Percentiles rank a stretch among this genome's conserved stretches.
These are phyloP conservation scores for Fusarium sp. DNA, from an alignment of 2,329 filamentous ascomycete species.

Conservation along the genomic window DNA sequence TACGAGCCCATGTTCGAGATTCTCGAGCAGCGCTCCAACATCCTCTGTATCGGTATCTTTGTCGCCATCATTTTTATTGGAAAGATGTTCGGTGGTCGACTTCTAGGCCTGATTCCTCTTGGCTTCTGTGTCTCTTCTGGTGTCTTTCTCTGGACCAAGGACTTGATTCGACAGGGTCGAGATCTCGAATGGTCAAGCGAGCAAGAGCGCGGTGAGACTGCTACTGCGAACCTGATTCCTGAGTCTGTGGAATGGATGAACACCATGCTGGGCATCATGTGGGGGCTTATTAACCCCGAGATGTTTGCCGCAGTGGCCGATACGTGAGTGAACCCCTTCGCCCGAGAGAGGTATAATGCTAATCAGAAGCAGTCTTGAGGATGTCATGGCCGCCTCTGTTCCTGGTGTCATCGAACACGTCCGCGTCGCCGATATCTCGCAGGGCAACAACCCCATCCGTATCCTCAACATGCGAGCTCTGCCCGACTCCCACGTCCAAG, in stretches of 20 bases:
- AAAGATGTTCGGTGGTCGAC: slow-evolving; percentile 80
- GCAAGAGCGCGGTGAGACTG: slow-evolving; percentile 84
- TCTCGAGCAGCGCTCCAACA: slow-evolving; percentile 79
- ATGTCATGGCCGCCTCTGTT: slow-evolving; percentile 96
- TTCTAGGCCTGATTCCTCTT: slow-evolving; percentile 82
- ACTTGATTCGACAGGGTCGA: slow-evolving; percentile 83
- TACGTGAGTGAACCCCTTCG: slow-evolving; percentile 59
- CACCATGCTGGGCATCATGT: slow-evolving; percentile 83
- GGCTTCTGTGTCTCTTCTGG: slow-evolving; percentile 78
- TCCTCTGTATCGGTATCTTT: slow-evolving; percentile 78
- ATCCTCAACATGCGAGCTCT: slow-evolving; percentile 89
- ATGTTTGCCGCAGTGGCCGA: slow-evolving; percentile 96
- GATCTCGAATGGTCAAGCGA: slow-evolving; percentile 91
- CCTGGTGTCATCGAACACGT: slow-evolving; percentile 94
- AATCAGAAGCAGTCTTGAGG: slow-evolving; percentile 57
- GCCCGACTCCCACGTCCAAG: slow-evolving; percentile 80
- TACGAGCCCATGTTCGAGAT: slow-evolving; percentile 88
- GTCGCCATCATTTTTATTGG: slow-evolving; percentile 81
- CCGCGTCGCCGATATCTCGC: slow-evolving; percentile 92
- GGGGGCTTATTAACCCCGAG: slow-evolving; percentile 93
- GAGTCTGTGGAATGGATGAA: slow-evolving; percentile 98
- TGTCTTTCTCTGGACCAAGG: slow-evolving; percentile 90
- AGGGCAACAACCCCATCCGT: slow-evolving; percentile 90
- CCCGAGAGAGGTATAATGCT: not conserved
- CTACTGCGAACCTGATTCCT: slow-evolving; percentile 88